Conservation (phyloP, 2,329 filamentous ascomycete species). For the Whalleya microplaca region DNA sequence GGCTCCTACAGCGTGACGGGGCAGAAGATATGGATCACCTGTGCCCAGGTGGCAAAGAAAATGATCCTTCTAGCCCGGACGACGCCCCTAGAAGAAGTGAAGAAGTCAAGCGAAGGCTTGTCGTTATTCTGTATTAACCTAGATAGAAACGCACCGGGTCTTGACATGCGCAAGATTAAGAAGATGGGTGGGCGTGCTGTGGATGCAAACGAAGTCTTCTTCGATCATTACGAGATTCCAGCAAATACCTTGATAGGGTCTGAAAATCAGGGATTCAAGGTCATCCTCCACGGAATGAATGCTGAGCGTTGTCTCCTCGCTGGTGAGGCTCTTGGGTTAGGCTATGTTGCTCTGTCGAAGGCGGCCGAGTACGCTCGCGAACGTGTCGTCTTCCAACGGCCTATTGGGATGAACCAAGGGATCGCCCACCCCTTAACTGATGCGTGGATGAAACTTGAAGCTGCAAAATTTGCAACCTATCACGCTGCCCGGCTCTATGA, state of each 20-base stretch:
- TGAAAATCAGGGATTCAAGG: constrained; percentile 78
- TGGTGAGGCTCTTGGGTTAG: constrained; percentile 78
- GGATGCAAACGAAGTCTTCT: constrained; percentile 87
- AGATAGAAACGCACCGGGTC: constrained; percentile 59
- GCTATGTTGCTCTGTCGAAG: constrained; percentile 69
- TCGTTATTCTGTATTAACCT: constrained; percentile 83
- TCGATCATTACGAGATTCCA: constrained; percentile 75
- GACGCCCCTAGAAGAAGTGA: constrained; percentile 67
- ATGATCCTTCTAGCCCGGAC: constrained; percentile 85
- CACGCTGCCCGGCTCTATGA: constrained; percentile 65
- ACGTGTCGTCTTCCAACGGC: constrained; percentile 65
- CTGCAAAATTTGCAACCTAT: constrained; percentile 67
- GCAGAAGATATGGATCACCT: constrained; percentile 91
- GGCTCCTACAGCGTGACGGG: constrained; percentile 70
- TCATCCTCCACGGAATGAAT: constrained; percentile 80
- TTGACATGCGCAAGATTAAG: constrained; percentile 73
- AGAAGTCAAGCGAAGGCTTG: constrained; percentile 73
- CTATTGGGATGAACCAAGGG: constrained; percentile 69
- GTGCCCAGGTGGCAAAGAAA: constrained; percentile 77
- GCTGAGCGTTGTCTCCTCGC: constrained; percentile 76
- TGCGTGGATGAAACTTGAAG: constrained; percentile 67
- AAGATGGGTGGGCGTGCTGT: constrained; percentile 87
- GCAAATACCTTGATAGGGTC: constrained; percentile 67
- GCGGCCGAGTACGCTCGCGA: constrained; percentile 70
- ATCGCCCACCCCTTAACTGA: constrained; percentile 69